phyloP scores from a whole-genome alignment of 2,329 filamentous ascomycete genomes.

The Xylariaceae sp. region DNA sequence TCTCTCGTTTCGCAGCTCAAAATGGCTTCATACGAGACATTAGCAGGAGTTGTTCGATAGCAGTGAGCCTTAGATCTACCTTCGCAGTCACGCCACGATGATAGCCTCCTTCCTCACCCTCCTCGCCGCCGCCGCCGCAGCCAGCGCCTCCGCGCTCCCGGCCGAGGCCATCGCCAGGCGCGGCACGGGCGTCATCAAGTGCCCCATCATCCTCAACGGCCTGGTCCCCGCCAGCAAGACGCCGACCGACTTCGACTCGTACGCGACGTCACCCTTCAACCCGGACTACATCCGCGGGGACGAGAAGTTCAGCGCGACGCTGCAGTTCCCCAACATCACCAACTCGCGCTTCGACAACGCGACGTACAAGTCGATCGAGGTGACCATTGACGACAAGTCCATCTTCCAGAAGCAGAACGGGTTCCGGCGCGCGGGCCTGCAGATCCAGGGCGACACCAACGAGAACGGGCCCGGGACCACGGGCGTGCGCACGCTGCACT shows the following conservation, averaged over 20 bases:
- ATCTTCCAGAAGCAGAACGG: slow-evolving; percentile 42
- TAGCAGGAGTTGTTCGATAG: background rate
- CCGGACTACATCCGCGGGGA: slow-evolving; percentile 25
- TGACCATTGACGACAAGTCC: slow-evolving; percentile 39
- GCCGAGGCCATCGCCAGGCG: slow-evolving; percentile 12
- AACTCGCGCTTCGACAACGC: slow-evolving; percentile 36
- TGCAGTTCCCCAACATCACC: slow-evolving; percentile 22
- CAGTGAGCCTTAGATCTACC: too few relatives aligned
- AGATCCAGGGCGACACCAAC: slow-evolving; percentile 39
- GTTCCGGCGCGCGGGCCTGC: slow-evolving; percentile 41
- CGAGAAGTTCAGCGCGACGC: slow-evolving; percentile 23
- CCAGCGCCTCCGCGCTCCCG: slow-evolving; percentile 10
- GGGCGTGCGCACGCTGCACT: slow-evolving; percentile 28
- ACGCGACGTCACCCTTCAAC: slow-evolving; percentile 27
- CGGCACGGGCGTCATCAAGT: slow-evolving; percentile 21
- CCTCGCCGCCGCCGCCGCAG: slow-evolving; percentile 10
- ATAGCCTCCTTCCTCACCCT: slow-evolving; percentile 18
- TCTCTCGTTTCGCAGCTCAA: background rate
- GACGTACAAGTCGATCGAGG: slow-evolving; percentile 35
- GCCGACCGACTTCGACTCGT: slow-evolving; percentile 27
- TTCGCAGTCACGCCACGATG: slow-evolving; percentile 8
- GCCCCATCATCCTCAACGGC: slow-evolving; percentile 23
- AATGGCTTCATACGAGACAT: slow-evolving; percentile 7
- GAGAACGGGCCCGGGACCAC: slow-evolving; percentile 29
- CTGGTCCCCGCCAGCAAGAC: slow-evolving; percentile 19